phyloP scores from a whole-genome alignment of 1,139 yeast genomes.

The Debaryomycetaceae sp. region DNA sequence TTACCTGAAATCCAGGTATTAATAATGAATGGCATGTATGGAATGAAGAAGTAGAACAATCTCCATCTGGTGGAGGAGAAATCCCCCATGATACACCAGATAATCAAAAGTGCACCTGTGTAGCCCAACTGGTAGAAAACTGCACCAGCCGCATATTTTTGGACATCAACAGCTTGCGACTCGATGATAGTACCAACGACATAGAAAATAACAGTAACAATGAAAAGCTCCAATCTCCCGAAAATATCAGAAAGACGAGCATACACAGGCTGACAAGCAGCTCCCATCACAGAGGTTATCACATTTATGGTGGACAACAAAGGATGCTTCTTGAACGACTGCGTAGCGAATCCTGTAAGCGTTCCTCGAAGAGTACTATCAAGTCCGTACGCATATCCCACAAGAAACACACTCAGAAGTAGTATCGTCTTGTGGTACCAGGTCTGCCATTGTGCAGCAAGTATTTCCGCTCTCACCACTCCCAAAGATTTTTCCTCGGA shows the following conservation, averaged over 20 bases:
- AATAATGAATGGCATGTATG: conserved; percentile 61
- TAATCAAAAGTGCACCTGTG: conserved; percentile 51
- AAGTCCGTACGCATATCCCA: conserved; percentile 27
- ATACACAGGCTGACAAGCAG: conserved; percentile 53
- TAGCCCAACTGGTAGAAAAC: conserved; percentile 63
- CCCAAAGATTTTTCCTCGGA: too few relatives aligned
- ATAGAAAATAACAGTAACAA: conserved; percentile 51
- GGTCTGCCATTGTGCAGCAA: conserved; percentile 26
- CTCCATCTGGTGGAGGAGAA: conserved; percentile 62
- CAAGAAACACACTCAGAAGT: conserved; percentile 22
- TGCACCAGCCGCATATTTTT: conserved; percentile 64
- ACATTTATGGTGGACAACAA: conserved; percentile 57
- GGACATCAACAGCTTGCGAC: conserved; percentile 59
- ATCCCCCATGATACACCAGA: conserved; percentile 52
- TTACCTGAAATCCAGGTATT: conserved; percentile 69
- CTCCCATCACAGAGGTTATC: conserved; percentile 35
- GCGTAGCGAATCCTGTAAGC: conserved; percentile 40
- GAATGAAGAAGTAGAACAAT: conserved; percentile 52
- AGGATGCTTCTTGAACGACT: conserved; percentile 53
- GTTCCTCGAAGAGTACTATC: conserved; percentile 5
- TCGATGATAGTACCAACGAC: conserved; percentile 62
- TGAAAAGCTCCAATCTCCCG: conserved; percentile 54
- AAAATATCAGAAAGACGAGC: conserved; percentile 63
- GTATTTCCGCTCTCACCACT: conserved; percentile 31
- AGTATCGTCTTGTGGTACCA: conserved; percentile 16